Evolutionary conservation across 306 rosid species (phyloP), one percentile per base, ranked within the genome.

Genomic region (Mimosa pudica): DNA sequence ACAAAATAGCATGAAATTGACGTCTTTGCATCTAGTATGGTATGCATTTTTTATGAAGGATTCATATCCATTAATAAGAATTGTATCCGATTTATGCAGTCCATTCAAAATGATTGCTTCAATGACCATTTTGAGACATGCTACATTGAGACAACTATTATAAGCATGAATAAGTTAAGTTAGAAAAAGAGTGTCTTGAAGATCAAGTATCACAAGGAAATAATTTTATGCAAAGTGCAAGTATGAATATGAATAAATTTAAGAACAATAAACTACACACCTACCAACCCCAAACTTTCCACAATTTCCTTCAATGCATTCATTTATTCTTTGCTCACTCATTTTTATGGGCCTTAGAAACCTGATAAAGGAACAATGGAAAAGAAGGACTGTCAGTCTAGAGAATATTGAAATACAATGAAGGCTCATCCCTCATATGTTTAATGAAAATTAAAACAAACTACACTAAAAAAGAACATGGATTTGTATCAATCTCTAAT

Each of bases 221-320:
- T 24, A 24, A 24, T 24, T 24, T 24, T 24, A 24, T 24, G 30
- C 30, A 24, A 41, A 66, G 75, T 57, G 86, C 47, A 68, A 70
- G 54, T 30, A 77, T 16, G 48, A 79, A 52, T 49, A 61, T 74
- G 54, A 55, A 35, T 30, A 77, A 63, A 47, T 38, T 63, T 47
- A 78, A 42, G 72, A 6, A 72, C 77, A 77, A 32, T 64, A 73
- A 82, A 70, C 65, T 52, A 57, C 88, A 75, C 88, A 94, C 97
- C 93, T 91, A 70, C 89, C 91, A 33, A 92, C 98, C 75, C 98
- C 97, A 87, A 91, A 86, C 65, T 92, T 94, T 63, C 98, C 98
- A 20, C 92, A 94, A 66, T 94, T 94, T 69, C 97, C 97, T 82
- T 91, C 93, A 77, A 92, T 88, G 75, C 92, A 94, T 81, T 91